Conservation (phyloP, 164 flowering plant genomes). For the Liquidambar formosana region DNA sequence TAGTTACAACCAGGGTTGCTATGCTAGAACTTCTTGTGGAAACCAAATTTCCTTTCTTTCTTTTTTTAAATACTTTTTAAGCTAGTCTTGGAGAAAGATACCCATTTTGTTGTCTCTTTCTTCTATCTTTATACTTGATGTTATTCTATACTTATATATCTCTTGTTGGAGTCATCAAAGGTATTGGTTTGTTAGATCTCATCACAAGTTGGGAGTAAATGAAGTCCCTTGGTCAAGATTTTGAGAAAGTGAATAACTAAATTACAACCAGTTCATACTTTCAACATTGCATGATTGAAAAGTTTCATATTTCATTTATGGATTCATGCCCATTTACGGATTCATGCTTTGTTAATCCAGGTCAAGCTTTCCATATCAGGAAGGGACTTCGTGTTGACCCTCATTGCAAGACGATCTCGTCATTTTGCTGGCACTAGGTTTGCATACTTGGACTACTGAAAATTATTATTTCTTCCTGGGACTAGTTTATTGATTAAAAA, state of each 20-base stretch:
- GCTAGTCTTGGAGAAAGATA: background rate
- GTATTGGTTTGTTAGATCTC: background rate
- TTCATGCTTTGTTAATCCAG: conserved; percentile 41
- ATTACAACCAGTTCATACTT: too few species aligned
- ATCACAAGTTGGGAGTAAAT: background rate
- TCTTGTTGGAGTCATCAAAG: background rate
- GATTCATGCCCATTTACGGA: conserved; percentile 11
- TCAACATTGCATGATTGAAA: background rate
- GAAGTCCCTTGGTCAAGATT: background rate
- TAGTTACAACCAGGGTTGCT: background rate
- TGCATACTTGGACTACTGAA: conserved; percentile 4
- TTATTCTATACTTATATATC: background rate
- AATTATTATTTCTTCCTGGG: background rate
- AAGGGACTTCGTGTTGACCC: conserved; percentile 68
- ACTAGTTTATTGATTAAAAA: background rate
- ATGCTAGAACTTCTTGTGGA: background rate
- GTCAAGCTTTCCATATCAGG: conserved; percentile 64
- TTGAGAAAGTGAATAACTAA: too few species aligned
- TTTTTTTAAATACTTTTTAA: background rate
- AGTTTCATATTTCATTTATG: background rate
- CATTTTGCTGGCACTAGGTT: conserved; percentile 99
- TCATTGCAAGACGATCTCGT: conserved; percentile 96
- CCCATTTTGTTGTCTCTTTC: background rate
- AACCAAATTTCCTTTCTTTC: background rate
- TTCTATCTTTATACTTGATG: background rate